These are phyloP conservation scores for Aspergillus sp. DNA, from an alignment of 2,329 filamentous ascomycete species.

Conservation along the genomic window DNA sequence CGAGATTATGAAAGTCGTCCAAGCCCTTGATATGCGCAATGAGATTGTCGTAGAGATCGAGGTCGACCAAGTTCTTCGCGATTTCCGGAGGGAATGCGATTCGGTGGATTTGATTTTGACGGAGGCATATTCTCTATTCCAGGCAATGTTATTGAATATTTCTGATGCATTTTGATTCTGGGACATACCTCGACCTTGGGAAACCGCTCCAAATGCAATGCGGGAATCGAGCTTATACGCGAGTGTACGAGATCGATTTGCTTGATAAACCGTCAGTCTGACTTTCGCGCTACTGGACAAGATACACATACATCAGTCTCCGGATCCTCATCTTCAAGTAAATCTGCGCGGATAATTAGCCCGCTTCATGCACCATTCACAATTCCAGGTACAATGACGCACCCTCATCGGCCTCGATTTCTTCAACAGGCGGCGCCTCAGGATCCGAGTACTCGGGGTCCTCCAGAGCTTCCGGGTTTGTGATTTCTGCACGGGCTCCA, in stretches of 20 bases:
- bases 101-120: slow-evolving; percentile 79
- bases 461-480: slow-evolving; percentile 73
- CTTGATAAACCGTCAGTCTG: slow-evolving; percentile 32
- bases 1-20: slow-evolving; percentile 68
- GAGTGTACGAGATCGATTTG: slow-evolving; percentile 90
- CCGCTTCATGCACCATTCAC: background rate
- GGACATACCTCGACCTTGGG: slow-evolving; percentile 54
- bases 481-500: slow-evolving; percentile 60
- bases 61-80: slow-evolving; percentile 63
- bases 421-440: slow-evolving; percentile 60
- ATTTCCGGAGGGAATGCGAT: slow-evolving; percentile 68
- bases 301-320: slow-evolving; percentile 43
- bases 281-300: background rate
- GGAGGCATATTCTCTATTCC: slow-evolving; percentile 66
- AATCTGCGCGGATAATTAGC: slow-evolving; percentile 36
- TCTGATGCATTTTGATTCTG: background rate
- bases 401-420: slow-evolving; percentile 79
- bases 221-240: slow-evolving; percentile 69
- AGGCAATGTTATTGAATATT: background rate
- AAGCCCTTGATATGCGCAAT: slow-evolving; percentile 80
- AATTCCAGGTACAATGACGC: slow-evolving; percentile 4
- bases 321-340: slow-evolving; percentile 52
- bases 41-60: slow-evolving; percentile 95
- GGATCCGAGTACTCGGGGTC: slow-evolving; percentile 81
- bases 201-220: slow-evolving; percentile 78